Conservation (phyloP, 306 rosid genomes). For the Dalbergia cochinchinensis region DNA sequence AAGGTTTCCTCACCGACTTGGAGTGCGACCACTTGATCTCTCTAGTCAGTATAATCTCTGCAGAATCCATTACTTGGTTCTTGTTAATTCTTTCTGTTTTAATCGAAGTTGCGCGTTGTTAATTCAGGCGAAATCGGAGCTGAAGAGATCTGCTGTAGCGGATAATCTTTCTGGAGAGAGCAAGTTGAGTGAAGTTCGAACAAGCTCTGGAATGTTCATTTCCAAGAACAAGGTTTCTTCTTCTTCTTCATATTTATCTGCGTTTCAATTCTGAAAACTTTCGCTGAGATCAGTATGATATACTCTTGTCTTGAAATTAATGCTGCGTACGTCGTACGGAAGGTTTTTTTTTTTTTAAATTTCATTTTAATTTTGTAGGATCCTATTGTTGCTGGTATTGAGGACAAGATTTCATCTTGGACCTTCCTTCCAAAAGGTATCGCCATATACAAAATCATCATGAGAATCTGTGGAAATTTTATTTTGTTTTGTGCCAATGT, state of each 20-base stretch:
- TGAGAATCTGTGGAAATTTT: slow-evolving; percentile 1
- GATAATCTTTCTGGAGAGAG: slow-evolving; percentile 79
- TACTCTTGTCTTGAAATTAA: neutral
- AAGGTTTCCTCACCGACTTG: slow-evolving; percentile 87
- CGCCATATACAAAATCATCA: slow-evolving; percentile 5
- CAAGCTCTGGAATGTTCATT: slow-evolving; percentile 98
- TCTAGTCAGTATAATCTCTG: slow-evolving; percentile 64
- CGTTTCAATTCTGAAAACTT: neutral
- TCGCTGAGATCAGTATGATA: neutral
- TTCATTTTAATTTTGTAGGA: slow-evolving; percentile 60
- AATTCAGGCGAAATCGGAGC: slow-evolving; percentile 86
- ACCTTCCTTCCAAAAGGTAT: slow-evolving; percentile 98
- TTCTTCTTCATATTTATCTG: neutral
- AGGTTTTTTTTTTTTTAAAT: neutral
- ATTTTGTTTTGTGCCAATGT: slow-evolving; percentile 20
- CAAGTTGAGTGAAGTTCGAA: slow-evolving; percentile 83
- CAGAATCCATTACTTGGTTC: neutral
- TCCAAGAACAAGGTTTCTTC: slow-evolving; percentile 77
- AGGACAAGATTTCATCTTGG: slow-evolving; percentile 95
- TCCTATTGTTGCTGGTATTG: slow-evolving; percentile 88
- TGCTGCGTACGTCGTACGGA: neutral
- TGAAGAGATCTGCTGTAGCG: slow-evolving; percentile 95
- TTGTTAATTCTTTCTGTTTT: neutral
- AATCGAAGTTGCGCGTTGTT: neutral
- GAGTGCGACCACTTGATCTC: slow-evolving; percentile 96